phyloP scores from a whole-genome alignment of 1,139 yeast species.

The Kodamaea anthophila region DNA sequence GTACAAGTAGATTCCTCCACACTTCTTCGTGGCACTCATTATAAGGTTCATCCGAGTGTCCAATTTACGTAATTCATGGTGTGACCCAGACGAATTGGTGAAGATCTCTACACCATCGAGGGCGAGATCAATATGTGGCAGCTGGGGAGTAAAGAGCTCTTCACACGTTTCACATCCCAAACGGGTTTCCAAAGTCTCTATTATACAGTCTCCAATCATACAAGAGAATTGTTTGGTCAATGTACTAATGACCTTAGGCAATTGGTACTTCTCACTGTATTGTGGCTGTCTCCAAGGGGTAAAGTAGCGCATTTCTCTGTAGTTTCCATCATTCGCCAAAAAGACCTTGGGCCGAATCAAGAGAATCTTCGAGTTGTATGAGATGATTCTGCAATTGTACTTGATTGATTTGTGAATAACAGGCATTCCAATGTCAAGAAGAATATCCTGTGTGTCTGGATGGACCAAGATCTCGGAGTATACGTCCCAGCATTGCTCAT shows the following conservation, averaged over 20 bases:
- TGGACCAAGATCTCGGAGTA: slow-evolving; percentile 67
- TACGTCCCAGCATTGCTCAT: slow-evolving; percentile 91
- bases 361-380: slow-evolving; percentile 71
- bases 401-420: slow-evolving; percentile 79
- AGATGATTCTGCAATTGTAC: slow-evolving; percentile 84
- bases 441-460: slow-evolving; percentile 63
- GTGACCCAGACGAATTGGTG: slow-evolving; percentile 94
- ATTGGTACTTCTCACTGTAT: slow-evolving; percentile 60
- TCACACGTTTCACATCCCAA: slow-evolving; percentile 97
- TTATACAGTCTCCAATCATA: slow-evolving; percentile 83
- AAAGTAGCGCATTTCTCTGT: slow-evolving; percentile 94
- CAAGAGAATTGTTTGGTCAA: slow-evolving; percentile 63
- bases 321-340: slow-evolving; percentile 95
- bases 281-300: slow-evolving; percentile 88
- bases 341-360: slow-evolving; percentile 87
- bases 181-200: slow-evolving; percentile 77
- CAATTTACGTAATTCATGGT: slow-evolving; percentile 87
- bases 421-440: slow-evolving; percentile 94
- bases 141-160: slow-evolving; percentile 90
- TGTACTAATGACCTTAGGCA: slow-evolving; percentile 63
- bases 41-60: slow-evolving; percentile 80
- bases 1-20: slow-evolving; percentile 92
- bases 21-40: slow-evolving; percentile 86
- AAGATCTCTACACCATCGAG: slow-evolving; percentile 94
- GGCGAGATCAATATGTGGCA: slow-evolving; percentile 90